Conservation (phyloP, 2,329 filamentous ascomycete species). For the Ascocoryne sarcoides region DNA sequence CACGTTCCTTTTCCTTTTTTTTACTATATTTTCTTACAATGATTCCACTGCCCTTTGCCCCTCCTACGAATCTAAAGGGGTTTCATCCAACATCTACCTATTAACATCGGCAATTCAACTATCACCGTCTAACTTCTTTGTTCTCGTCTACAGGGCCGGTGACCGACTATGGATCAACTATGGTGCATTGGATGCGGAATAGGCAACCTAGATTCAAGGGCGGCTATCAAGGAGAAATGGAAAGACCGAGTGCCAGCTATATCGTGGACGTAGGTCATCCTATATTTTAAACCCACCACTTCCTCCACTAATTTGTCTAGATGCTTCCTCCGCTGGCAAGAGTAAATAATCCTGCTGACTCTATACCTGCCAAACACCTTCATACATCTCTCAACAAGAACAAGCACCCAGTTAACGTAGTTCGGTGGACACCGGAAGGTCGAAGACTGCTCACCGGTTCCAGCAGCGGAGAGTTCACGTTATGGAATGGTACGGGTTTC, state of each 20-base stretch:
- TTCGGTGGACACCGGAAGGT: constrained; percentile 95
- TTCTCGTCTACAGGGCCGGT: constrained; percentile 58
- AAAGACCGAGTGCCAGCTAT: constrained; percentile 81
- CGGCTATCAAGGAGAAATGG: constrained; percentile 62
- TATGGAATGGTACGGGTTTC: constrained; percentile 98
- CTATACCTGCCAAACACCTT: constrained; percentile 87
- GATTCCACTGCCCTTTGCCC: too few species aligned
- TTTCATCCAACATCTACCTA: too few species aligned
- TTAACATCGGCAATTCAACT: too few species aligned
- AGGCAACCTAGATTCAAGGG: constrained; percentile 69
- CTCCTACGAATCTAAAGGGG: too few species aligned
- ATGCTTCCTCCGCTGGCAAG: constrained; percentile 80
- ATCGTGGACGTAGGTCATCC: constrained; percentile 67
- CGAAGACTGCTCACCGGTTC: constrained; percentile 85
- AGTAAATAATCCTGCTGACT: constrained; percentile 67
- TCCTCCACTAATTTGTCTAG: constrained; percentile 37
- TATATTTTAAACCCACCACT: too few species aligned
- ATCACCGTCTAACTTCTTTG: too few species aligned
- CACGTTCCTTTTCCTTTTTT: too few species aligned
- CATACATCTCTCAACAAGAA: constrained; percentile 99
- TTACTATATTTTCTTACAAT: too few species aligned
- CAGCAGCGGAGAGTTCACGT: constrained; percentile 92
- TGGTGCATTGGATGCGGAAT: constrained; percentile 85
- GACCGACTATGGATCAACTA: constrained; percentile 85
- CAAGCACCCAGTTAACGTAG: constrained; percentile 93